Percentiles rank a stretch among this genome's conserved stretches.
Conservation (phyloP, 2,329 filamentous ascomycete genomes). For the Calonectria ilicicola region DNA sequence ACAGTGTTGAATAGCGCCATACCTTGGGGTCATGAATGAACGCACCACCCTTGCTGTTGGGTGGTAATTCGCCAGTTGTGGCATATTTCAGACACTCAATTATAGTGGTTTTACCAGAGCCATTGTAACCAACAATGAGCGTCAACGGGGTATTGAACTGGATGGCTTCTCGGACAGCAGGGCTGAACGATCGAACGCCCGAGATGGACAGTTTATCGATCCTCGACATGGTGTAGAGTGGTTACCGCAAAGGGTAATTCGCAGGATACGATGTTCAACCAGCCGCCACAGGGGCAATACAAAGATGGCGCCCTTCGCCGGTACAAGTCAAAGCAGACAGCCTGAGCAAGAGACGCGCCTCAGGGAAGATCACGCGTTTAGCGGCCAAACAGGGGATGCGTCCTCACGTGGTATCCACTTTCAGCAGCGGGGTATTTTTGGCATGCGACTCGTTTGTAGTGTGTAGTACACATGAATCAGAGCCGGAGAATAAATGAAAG, state of each 20-base stretch:
- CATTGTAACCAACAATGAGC: slow-evolving; percentile 96
- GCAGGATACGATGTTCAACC: neutral
- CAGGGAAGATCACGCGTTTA: slow-evolving; percentile 5
- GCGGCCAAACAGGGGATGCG: slow-evolving; percentile 9
- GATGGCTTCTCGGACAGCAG: slow-evolving; percentile 80
- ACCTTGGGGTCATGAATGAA: slow-evolving; percentile 98
- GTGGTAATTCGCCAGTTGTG: slow-evolving; percentile 92
- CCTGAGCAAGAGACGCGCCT: slow-evolving; percentile 11
- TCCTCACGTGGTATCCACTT: slow-evolving; percentile 25
- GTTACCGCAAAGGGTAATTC: slow-evolving; percentile 25
- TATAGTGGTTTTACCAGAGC: slow-evolving; percentile 98
- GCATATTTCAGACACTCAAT: slow-evolving; percentile 99
- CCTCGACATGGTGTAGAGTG: slow-evolving; percentile 69
- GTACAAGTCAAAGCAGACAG: slow-evolving; percentile 1
- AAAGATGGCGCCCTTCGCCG: neutral
- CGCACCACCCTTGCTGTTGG: slow-evolving; percentile 89
- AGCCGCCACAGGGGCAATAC: neutral
- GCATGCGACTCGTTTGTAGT: too few relatives aligned
- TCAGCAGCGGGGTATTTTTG: too few relatives aligned
- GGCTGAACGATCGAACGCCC: slow-evolving; percentile 88
- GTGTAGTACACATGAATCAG: too few relatives aligned
- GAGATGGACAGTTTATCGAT: slow-evolving; percentile 91
- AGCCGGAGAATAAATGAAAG: neutral
- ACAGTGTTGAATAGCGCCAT: slow-evolving; percentile 13
- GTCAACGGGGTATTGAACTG: slow-evolving; percentile 92